These are phyloP conservation scores for Globisporangium takayamanum DNA, from an alignment of 352 stramenopile genomes.

Conservation along the genomic window DNA sequence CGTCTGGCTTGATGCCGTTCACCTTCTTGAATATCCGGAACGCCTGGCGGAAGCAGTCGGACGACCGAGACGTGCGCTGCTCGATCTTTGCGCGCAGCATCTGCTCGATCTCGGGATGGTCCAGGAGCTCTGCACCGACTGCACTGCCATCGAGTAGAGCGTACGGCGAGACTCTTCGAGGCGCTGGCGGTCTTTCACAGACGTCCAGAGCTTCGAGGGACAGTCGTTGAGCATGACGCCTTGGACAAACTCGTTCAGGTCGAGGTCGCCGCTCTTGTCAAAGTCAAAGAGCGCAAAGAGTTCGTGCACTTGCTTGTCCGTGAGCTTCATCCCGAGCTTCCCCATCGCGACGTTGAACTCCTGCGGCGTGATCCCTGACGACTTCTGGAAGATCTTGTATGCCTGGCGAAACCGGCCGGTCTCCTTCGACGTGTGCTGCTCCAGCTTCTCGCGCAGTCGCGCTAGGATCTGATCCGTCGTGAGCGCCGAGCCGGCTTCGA, in stretches of 20 bases:
- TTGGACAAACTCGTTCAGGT: conserved; percentile 79
- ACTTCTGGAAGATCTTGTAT: conserved; percentile 66
- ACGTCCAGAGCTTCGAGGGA: conserved; percentile 48
- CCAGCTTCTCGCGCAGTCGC: conserved; percentile 50
- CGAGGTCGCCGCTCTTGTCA: conserved; percentile 66
- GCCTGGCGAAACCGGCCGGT: conserved; percentile 71
- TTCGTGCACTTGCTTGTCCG: conserved; percentile 39
- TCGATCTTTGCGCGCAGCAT: conserved; percentile 83
- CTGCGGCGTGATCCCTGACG: conserved; percentile 38
- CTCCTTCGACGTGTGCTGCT: conserved; percentile 60
- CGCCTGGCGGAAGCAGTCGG: conserved; percentile 73
- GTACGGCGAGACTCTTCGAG: conserved; percentile 39
- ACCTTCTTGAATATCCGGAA: conserved; percentile 83
- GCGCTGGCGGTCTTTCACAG: conserved; percentile 44
- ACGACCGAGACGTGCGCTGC: conserved; percentile 67
- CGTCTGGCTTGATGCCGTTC: conserved; percentile 64
- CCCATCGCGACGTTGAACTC: conserved; percentile 53
- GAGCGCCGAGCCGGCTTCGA: conserved; percentile 32
- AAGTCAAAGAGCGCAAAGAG: conserved; percentile 74
- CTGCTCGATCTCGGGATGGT: conserved; percentile 71
- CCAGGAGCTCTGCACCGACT: conserved; percentile 64
- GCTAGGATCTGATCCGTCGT: conserved; percentile 54
- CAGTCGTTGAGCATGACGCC: conserved; percentile 69
- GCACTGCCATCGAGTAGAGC: conserved; percentile 58
- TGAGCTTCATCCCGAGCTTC: conserved; percentile 49